Evolutionary conservation across 306 rosid genomes (phyloP).

Genomic region (Geum urbanum): DNA sequence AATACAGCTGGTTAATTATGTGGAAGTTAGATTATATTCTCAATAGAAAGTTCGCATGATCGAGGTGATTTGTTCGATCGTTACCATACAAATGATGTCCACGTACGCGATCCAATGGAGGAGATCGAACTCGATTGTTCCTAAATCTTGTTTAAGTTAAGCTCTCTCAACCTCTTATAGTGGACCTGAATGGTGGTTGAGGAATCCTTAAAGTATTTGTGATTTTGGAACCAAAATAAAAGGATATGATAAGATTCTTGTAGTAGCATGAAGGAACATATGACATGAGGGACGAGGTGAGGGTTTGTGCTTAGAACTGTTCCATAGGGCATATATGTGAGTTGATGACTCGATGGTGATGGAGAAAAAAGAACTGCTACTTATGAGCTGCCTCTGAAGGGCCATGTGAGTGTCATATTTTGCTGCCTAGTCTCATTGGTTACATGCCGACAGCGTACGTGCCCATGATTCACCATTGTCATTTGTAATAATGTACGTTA

Average conservation of each 20-base stretch:
- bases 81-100: conserved; percentile 12
- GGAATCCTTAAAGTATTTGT: conserved; percentile 1
- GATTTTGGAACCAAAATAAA: background rate
- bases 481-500: background rate
- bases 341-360: conserved; percentile 6
- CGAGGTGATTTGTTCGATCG: background rate
- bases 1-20: background rate
- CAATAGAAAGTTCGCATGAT: background rate
- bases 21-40: too few relatives aligned
- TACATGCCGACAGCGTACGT: conserved; percentile 29
- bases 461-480: conserved; percentile 19
- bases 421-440: conserved; percentile 25
- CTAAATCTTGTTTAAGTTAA: background rate
- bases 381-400: background rate
- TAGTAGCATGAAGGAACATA: conserved; percentile 7
- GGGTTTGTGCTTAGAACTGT: background rate
- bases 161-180: too few relatives aligned
- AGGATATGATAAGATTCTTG: conserved; percentile 4
- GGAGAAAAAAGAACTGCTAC: background rate
- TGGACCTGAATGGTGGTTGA: background rate
- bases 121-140: background rate
- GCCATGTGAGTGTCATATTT: conserved; percentile 18
- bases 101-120: conserved; percentile 38
- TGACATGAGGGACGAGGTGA: background rate
- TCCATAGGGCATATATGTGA: background rate